These are phyloP conservation scores for Termitomyces eurrhizus DNA, from an alignment of 768 basidiomycete species.

Conservation along the genomic window DNA sequence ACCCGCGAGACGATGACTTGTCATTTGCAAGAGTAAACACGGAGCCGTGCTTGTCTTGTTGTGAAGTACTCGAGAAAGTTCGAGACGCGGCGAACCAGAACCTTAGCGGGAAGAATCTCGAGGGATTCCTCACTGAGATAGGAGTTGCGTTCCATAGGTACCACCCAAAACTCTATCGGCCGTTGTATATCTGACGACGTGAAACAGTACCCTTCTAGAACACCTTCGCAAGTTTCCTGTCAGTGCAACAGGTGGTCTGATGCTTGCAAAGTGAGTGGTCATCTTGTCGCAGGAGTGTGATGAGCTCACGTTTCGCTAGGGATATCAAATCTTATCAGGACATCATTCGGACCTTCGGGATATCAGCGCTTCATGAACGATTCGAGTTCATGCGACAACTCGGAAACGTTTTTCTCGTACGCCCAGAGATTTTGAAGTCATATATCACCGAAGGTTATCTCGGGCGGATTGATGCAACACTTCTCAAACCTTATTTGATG, in stretches of 20 bases:
- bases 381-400: conserved; percentile 98
- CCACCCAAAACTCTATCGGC: not conserved
- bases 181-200: not conserved
- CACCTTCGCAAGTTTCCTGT: conserved; percentile 96
- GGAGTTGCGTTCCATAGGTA: conserved; percentile 93
- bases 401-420: conserved; percentile 95
- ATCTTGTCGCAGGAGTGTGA: not conserved
- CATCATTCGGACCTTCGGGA: conserved; percentile 72
- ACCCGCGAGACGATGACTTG: conserved; percentile 92
- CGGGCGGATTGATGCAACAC: conserved; percentile 80
- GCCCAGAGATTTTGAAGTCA: conserved; percentile 90
- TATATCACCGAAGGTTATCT: conserved; percentile 95
- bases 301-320: conserved; percentile 35
- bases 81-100: conserved; percentile 71
- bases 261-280: conserved; percentile 87
- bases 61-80: conserved; percentile 80
- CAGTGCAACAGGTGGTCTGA: conserved; percentile 92
- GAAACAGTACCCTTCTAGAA: conserved; percentile 76
- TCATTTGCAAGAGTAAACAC: conserved; percentile 95
- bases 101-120: conserved; percentile 89
- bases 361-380: conserved; percentile 84
- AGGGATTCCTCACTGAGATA: conserved; percentile 89
- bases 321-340: conserved; percentile 98
- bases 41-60: conserved; percentile 84
- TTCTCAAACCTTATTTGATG: conserved; percentile 88